Percentiles rank a stretch among this genome's conserved stretches.
These are phyloP conservation scores for Fusarium domesticum DNA, from an alignment of 2,329 filamentous ascomycete genomes.

Conservation along the genomic window DNA sequence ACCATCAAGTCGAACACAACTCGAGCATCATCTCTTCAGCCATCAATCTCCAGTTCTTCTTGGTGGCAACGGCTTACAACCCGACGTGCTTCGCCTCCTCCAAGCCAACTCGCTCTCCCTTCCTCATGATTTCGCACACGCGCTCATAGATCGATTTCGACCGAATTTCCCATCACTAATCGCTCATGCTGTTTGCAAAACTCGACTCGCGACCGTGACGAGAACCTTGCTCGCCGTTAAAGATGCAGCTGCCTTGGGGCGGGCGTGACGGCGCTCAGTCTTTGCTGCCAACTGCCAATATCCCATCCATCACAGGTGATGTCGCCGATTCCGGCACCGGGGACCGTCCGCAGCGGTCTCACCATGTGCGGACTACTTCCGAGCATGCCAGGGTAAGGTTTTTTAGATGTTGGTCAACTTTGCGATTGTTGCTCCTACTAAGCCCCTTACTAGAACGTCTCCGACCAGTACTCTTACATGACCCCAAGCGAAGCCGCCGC, in stretches of 20 bases:
- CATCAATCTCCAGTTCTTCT: constrained; percentile 3
- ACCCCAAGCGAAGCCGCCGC: constrained; percentile 75
- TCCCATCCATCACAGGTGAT: constrained; percentile 35
- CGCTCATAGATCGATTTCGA: constrained; percentile 10
- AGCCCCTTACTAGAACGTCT: constrained; percentile 43
- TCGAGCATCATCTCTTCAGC: constrained; percentile 11
- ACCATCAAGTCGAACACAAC: constrained; percentile 9
- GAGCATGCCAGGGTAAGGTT: constrained; percentile 52
- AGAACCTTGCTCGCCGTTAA: constrained; percentile 18
- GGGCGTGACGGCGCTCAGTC: constrained; percentile 33
- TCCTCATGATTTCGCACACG: constrained; percentile 26
- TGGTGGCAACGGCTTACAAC: constrained; percentile 15
- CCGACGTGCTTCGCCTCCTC: background rate
- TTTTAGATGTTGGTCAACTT: background rate
- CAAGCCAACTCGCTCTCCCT: constrained; percentile 7
- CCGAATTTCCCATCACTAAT: constrained; percentile 1
- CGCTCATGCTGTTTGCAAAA: constrained; percentile 22
- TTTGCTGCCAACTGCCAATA: constrained; percentile 35
- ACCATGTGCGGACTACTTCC: constrained; percentile 50
- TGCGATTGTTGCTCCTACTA: constrained; percentile 7
- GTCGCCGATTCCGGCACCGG: constrained; percentile 22
- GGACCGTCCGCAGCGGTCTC: constrained; percentile 30
- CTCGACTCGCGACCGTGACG: constrained; percentile 16
- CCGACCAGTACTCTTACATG: constrained; percentile 63
- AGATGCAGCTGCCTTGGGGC: constrained; percentile 40